Conservation (phyloP, 176 grass and related monocot species). For the Eleusine coracana region DNA sequence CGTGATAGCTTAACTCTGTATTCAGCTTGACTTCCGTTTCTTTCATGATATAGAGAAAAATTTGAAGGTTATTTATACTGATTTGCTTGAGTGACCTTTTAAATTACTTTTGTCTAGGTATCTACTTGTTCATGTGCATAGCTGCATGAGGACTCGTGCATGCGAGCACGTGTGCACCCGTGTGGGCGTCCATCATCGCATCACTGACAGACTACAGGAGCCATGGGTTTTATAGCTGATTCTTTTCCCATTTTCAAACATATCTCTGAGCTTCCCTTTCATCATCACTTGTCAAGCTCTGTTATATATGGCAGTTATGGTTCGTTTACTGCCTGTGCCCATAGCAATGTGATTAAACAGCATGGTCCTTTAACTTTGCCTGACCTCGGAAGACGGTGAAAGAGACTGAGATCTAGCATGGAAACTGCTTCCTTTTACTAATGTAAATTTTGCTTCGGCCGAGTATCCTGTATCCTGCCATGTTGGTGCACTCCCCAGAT, state of each 20-base stretch:
- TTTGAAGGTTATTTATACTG: background rate
- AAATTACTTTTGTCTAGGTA: background rate
- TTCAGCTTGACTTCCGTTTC: conserved; percentile 10
- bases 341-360: conserved; percentile 19
- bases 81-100: background rate
- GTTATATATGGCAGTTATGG: background rate
- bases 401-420: conserved; percentile 51
- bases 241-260: background rate
- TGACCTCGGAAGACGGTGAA: conserved; percentile 34
- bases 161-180: background rate
- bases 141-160: background rate
- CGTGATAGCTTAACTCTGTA: background rate
- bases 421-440: conserved; percentile 63
- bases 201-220: background rate
- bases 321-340: conserved; percentile 29
- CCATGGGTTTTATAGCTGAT: background rate
- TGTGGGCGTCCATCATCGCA: conserved; percentile 3
- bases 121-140: background rate
- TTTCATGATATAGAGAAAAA: conserved; percentile 1
- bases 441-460: conserved; percentile 36
- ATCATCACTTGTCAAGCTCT: conserved; percentile 6
- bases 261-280: background rate
- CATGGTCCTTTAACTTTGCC: conserved; percentile 31
- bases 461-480: conserved; percentile 31
- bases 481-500: background rate